Evolutionary conservation across 192 early-diverging fungal species (phyloP).

Genomic region (Funneliformis geosporum): DNA sequence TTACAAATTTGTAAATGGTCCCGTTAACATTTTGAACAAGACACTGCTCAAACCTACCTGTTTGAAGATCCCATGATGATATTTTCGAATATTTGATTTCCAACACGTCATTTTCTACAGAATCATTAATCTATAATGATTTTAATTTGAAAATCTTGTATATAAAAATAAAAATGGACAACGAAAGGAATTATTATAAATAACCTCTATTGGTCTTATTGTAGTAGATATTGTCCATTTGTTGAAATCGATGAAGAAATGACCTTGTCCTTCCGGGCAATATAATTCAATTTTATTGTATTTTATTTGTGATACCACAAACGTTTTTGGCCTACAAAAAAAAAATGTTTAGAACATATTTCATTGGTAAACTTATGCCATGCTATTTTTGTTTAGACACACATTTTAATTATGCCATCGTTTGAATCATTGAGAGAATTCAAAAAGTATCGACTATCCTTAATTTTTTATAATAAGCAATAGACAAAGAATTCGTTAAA

Average conservation of each 20-base stretch:
- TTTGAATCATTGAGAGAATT: constrained; percentile 11
- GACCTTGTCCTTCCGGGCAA: constrained; percentile 8
- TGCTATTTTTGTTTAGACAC: not conserved
- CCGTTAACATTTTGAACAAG: not conserved
- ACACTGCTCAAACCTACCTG: not conserved
- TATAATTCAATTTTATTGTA: constrained; percentile 23
- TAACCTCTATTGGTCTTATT: not conserved
- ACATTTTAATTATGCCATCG: constrained; percentile 18
- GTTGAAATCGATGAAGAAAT: constrained; percentile 27
- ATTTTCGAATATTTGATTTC: constrained; percentile 26
- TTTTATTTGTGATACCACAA: not conserved
- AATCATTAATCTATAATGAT: constrained; percentile 3
- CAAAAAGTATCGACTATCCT: constrained; percentile 15
- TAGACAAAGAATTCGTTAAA: not conserved
- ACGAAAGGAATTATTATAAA: not conserved
- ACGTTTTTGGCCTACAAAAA: constrained; percentile 16
- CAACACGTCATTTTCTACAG: constrained; percentile 1
- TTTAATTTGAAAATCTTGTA: not conserved
- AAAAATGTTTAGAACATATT: not conserved
- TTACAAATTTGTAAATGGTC: not conserved
- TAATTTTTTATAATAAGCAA: not conserved
- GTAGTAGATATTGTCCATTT: constrained; percentile 22
- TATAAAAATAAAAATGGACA: not conserved
- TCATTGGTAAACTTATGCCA: not conserved
- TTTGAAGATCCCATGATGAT: constrained; percentile 14